Base-by-base conservation (phyloP, 2,329 filamentous ascomycete genomes). In the Esteya vermicola region DNA sequence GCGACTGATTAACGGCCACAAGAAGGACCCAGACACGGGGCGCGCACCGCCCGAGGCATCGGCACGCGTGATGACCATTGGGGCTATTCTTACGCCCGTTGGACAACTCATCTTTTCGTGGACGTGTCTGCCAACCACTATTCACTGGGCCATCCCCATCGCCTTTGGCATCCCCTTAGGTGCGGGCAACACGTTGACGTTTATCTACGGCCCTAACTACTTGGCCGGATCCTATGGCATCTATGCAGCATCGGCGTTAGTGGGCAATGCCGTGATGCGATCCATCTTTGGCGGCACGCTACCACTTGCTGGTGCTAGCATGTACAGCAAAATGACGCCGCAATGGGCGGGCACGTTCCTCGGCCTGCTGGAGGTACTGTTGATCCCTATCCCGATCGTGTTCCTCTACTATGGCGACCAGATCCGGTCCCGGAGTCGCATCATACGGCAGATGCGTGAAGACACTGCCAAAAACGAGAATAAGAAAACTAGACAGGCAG, bases 101-200 rank as follows among this genome's bases (percentile, higher is more conserved):
- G 88, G 86, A 14, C 80, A 94, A 57, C 70, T 95, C 20, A 81
- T 79, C 56, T 95, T 95, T 53, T 76, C 83, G 0, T 94, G 85
- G 85, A 93, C 86, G 0, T 86, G 79, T 45, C 73, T 85, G 0
- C 86, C 86, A 0, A 62, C 60, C 0, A 71, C 73, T 5, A 84
- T 93, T 25, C 86, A 85, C 54, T 93, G 83, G 80, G 76, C 85
- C 18, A 65, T 75, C 19, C 79, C 82, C 1, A 78, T 89, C 38
- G 63, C 83, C 0, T 81, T 81, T 1, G 82, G 83, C 1, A 70
- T 89, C 8, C 78, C 79, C 0, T 89, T 88, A 48, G 83, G 83
- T 3, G 67, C 72, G 0, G 83, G 83, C 1, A 88, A 86, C 49
- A 76, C 72, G 4, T 67, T 75, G 1, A 75, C 81, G 21, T 89